These are phyloP conservation scores for Crepidotus variabilis DNA, from an alignment of 768 basidiomycete genomes.

Conservation along the genomic window DNA sequence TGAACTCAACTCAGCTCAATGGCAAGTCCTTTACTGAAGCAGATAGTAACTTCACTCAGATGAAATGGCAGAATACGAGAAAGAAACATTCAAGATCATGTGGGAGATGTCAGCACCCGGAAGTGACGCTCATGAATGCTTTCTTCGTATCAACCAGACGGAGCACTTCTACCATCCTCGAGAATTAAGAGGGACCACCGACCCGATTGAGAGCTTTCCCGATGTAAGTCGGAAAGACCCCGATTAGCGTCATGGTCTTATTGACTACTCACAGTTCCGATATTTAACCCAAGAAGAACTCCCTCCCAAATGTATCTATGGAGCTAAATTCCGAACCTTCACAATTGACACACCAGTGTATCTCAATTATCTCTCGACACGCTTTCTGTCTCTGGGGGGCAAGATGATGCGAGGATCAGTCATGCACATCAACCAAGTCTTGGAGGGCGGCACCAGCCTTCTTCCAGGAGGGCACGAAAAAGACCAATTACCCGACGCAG, in stretches of 20 bases:
- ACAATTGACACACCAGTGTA: constrained; percentile 71
- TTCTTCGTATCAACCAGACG: constrained; percentile 60
- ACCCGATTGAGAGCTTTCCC: constrained; percentile 51
- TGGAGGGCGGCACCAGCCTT: constrained; percentile 53
- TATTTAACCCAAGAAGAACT: constrained; percentile 29
- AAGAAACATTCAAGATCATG: constrained; percentile 71
- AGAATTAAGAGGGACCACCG: constrained; percentile 32
- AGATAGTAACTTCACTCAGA: background rate
- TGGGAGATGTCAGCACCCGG: constrained; percentile 68
- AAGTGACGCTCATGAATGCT: constrained; percentile 51
- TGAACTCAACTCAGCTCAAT: constrained; percentile 48
- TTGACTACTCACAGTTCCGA: constrained; percentile 29
- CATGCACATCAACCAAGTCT: constrained; percentile 66
- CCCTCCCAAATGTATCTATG: constrained; percentile 33
- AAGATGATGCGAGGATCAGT: constrained; percentile 51
- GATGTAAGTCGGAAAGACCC: constrained; percentile 30
- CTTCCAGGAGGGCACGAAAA: constrained; percentile 22
- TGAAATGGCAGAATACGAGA: constrained; percentile 50
- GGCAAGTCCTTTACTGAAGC: constrained; percentile 32
- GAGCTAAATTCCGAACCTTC: constrained; percentile 61
- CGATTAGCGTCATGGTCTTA: background rate
- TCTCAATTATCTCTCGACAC: constrained; percentile 63
- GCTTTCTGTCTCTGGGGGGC: constrained; percentile 66
- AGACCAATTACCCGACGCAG: constrained; percentile 40
- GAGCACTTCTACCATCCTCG: constrained; percentile 43